Conservation (phyloP, 305 asterid species). For the Fraxinus baroniana region DNA sequence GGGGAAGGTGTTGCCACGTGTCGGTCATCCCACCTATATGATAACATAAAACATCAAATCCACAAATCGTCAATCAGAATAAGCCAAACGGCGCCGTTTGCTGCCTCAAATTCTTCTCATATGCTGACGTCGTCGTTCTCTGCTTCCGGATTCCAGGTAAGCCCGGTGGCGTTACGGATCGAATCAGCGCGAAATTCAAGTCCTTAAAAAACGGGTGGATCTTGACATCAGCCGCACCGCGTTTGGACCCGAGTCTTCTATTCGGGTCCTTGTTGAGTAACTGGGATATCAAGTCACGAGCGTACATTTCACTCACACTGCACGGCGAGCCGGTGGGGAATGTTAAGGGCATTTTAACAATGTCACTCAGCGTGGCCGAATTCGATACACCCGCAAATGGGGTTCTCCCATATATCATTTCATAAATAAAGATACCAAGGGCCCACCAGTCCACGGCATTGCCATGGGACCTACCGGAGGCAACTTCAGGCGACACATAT, state of each 20-base stretch:
- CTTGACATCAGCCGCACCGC: constrained; percentile 84
- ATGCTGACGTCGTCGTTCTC: constrained; percentile 32
- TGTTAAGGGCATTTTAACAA: constrained; percentile 42
- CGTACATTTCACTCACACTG: constrained; percentile 49
- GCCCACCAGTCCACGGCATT: constrained; percentile 98
- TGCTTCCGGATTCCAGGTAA: constrained; percentile 42
- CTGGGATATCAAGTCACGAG: constrained; percentile 57
- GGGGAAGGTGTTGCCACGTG: not conserved
- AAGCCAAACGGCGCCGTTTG: constrained; percentile 42
- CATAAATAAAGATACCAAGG: constrained; percentile 74
- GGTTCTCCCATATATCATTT: constrained; percentile 77
- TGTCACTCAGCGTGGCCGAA: constrained; percentile 59
- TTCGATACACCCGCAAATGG: constrained; percentile 68
- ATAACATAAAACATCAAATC: not conserved
- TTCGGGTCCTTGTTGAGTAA: constrained; percentile 66
- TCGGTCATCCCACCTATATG: not conserved
- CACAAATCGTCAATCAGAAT: constrained; percentile 33
- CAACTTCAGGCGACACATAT: constrained; percentile 95
- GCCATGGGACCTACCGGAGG: constrained; percentile 74
- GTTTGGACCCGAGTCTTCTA: constrained; percentile 68
- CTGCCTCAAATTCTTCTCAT: not conserved
- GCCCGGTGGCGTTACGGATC: constrained; percentile 66
- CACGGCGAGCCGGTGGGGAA: constrained; percentile 51
- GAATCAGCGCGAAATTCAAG: constrained; percentile 71
- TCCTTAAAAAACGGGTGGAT: constrained; percentile 80